Conservation (phyloP, 352 stramenopile genomes). For the Phytophthora sojae region DNA sequence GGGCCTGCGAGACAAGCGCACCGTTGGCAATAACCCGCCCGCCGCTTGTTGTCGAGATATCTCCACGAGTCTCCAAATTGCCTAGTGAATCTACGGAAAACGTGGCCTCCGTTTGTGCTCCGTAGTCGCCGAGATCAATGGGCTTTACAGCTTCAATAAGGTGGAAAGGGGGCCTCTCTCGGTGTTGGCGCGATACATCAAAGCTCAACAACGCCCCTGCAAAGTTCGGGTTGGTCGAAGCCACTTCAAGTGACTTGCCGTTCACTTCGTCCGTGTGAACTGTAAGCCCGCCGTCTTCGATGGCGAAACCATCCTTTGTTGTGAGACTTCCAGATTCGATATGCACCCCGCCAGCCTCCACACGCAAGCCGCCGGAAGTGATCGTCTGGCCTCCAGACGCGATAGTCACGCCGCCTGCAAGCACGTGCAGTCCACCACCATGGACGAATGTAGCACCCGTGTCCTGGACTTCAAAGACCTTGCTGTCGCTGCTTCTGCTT, state of each 20-base stretch:
- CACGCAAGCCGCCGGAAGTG: conserved; percentile 58
- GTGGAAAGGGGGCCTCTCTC: conserved; percentile 43
- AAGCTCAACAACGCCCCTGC: conserved; percentile 62
- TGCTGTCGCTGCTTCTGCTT: conserved; percentile 29
- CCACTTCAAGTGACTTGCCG: conserved; percentile 48
- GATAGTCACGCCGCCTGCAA: conserved; percentile 60
- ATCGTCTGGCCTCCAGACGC: conserved; percentile 69
- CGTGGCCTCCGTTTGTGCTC: conserved; percentile 16
- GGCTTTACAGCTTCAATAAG: conserved; percentile 54
- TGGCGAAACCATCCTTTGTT: conserved; percentile 60
- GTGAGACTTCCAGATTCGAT: conserved; percentile 63
- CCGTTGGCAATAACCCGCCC: conserved; percentile 61
- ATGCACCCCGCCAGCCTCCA: conserved; percentile 63
- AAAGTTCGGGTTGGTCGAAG: conserved; percentile 59
- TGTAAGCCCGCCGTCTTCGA: conserved; percentile 66
- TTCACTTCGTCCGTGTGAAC: conserved; percentile 59
- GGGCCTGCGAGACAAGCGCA: conserved; percentile 57
- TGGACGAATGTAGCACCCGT: conserved; percentile 63
- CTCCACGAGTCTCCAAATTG: conserved; percentile 53
- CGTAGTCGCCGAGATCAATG: neutral
- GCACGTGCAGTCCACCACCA: conserved; percentile 58
- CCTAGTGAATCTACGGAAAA: conserved; percentile 63
- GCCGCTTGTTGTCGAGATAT: conserved; percentile 53
- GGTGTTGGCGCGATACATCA: conserved; percentile 40
- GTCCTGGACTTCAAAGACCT: conserved; percentile 66